Evolutionary conservation across 768 basidiomycete genomes (phyloP).

Genomic region (Hebeloma cylindrosporum): DNA sequence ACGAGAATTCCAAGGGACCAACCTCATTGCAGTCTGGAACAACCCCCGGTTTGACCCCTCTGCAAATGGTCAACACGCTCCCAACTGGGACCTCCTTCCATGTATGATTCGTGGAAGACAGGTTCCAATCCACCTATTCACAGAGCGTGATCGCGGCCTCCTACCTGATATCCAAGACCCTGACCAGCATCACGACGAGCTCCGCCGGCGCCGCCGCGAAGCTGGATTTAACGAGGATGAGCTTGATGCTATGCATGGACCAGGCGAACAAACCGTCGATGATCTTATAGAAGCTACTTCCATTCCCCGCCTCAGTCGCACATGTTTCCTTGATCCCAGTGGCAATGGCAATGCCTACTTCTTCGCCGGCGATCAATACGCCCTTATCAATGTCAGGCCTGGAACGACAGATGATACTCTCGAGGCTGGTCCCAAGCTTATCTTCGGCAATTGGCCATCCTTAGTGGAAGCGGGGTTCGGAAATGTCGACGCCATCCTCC

Average conservation of each 20-base stretch:
- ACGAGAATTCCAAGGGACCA: not conserved
- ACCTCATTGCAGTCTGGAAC: not conserved
- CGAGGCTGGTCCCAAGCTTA: not conserved
- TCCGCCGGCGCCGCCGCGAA: not conserved
- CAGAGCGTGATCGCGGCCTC: not conserved
- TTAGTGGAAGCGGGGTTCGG: no score
- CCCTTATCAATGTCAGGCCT: not conserved
- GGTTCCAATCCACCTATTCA: not conserved
- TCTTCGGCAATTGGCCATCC: not conserved
- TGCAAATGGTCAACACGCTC: no score
- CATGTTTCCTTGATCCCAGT: not conserved
- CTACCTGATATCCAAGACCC: not conserved
- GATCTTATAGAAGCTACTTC: not conserved
- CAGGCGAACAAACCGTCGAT: not conserved
- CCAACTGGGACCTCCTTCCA: no score
- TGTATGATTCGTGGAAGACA: not conserved
- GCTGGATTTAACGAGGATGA: not conserved
- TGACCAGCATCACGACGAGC: constrained; percentile 1
- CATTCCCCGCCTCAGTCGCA: not conserved
- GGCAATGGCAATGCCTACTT: not conserved
- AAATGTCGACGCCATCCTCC: no score
- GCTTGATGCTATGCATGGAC: not conserved
- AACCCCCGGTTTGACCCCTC: constrained; percentile 1
- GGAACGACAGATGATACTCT: no score
- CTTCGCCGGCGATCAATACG: not conserved